Base-by-base conservation (phyloP, 352 stramenopile genomes). In the Blastocystis sp. region DNA sequence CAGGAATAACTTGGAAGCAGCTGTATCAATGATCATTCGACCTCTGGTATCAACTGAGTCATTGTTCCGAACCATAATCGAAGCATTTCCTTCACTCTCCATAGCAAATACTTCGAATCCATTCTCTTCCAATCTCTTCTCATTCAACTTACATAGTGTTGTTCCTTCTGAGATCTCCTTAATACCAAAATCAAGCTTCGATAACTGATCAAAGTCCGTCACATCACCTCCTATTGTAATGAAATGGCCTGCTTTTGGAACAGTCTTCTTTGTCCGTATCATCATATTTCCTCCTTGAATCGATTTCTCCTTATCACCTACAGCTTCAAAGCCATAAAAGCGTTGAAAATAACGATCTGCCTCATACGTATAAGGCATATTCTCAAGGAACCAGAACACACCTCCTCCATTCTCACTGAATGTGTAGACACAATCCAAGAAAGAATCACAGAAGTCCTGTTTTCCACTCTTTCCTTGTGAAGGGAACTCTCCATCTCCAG, bases 1-100 rank as follows among this genome's bases (percentile, higher is more conserved):
- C 16, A 78, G 14, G 52, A 78, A 78, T n/a, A 78, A 39, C n/a
- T 78, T 78, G 3, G 39, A 69, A 27, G 35, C 71, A 69, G 35
- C 71, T 24, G 71, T 83, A 42, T 83, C 71, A 49, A 83, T 83
- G 12, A 83, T 75, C 71, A 83, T 83, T 75, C 71, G 19, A 61
- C 71, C 71, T 21, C 65, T n/a, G 11, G 24, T 49, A 75, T 52
- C 12, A 52, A 21, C 35, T 6, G 24, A 46, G 3, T 83, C 27
- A 7, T 39, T 21, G 29, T 83, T 69, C 5, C 29, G n/a, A n/a
- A 83, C 42, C 42, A 83, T 42, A 49, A 83, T 83, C 32, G 71
- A 83, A 7, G 71, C 46, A 14, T 42, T 54, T 4, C 71, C 71
- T 49, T n/a, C 21, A 83, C 35, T 65, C 35, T 83, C 71, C 19